Conservation (phyloP, 2,329 filamentous ascomycete species). For the Penicillium hordei region DNA sequence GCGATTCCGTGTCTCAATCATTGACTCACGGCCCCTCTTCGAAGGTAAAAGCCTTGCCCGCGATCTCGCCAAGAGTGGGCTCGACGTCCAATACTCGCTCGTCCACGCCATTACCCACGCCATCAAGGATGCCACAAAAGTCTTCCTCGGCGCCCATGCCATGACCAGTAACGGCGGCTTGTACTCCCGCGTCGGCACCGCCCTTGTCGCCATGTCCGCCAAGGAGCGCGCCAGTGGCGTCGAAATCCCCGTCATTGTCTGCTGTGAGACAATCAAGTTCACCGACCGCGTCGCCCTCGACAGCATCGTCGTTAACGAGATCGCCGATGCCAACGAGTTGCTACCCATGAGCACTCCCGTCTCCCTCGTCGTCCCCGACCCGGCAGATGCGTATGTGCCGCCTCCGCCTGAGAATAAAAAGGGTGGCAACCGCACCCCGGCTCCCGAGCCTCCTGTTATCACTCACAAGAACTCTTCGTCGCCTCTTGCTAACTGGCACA, state of each 20-base stretch:
- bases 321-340: slow-evolving; percentile 72
- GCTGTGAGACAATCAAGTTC: slow-evolving; percentile 95
- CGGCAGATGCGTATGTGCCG: slow-evolving; percentile 21
- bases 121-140: slow-evolving; percentile 68
- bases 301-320: slow-evolving; percentile 91
- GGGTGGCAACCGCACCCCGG: slow-evolving; percentile 30
- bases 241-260: slow-evolving; percentile 78
- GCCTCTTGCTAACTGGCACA: slow-evolving; percentile 55
- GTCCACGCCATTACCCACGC: slow-evolving; percentile 75
- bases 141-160: slow-evolving; percentile 84
- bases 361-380: slow-evolving; percentile 34
- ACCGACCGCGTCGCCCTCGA: slow-evolving; percentile 86
- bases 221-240: slow-evolving; percentile 57
- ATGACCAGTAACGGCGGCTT: slow-evolving; percentile 95
- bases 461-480: slow-evolving; percentile 28
- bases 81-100: slow-evolving; percentile 78
- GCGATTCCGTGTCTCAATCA: slow-evolving; percentile 77
- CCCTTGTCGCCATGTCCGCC: slow-evolving; percentile 80
- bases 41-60: slow-evolving; percentile 72
- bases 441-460: slow-evolving; percentile 25
- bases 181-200: slow-evolving; percentile 84
- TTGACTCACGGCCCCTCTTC: slow-evolving; percentile 72
- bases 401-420: slow-evolving; percentile 32
- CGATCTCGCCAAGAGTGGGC: slow-evolving; percentile 65
- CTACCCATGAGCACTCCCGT: slow-evolving; percentile 28